A percentile compares a stretch with the other conserved stretches of the same genome.
These are phyloP conservation scores for Paraurostyla sp. DNA, from an alignment of 73 alveolate genomes.

Conservation along the genomic window DNA sequence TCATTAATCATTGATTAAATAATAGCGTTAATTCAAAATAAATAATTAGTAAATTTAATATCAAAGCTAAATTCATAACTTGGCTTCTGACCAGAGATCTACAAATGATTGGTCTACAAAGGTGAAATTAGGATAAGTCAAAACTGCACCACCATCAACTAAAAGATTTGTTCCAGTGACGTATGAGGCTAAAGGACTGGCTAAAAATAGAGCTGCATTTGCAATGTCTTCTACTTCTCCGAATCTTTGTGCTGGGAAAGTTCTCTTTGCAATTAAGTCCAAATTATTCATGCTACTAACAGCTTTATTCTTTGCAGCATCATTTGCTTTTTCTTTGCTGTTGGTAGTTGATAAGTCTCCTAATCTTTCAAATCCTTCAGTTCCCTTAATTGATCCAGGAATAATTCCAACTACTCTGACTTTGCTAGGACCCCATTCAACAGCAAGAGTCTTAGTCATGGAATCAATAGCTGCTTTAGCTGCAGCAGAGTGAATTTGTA, in stretches of 20 bases:
- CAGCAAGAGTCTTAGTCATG: conserved; percentile 87
- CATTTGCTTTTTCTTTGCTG: conserved; percentile 70
- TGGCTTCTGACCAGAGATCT: conserved; percentile 62
- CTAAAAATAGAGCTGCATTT: conserved; percentile 82
- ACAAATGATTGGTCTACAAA: conserved; percentile 12
- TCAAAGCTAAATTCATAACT: conserved; percentile 33
- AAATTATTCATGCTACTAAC: conserved; percentile 24
- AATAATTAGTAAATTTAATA: background rate
- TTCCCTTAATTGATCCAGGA: conserved; percentile 91
- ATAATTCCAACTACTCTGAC: conserved; percentile 89
- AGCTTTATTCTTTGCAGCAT: conserved; percentile 42
- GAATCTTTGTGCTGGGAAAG: conserved; percentile 69
- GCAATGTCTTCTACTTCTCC: conserved; percentile 84
- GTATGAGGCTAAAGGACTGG: conserved; percentile 82
- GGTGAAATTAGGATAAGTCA: conserved; percentile 83
- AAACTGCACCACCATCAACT: conserved; percentile 89
- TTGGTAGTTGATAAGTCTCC: conserved; percentile 58
- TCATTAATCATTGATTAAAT: background rate
- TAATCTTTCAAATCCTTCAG: conserved; percentile 90
- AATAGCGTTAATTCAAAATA: background rate
- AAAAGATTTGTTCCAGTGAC: conserved; percentile 84
- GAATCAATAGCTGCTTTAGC: conserved; percentile 94
- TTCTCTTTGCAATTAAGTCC: background rate
- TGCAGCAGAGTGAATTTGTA: conserved; percentile 88
- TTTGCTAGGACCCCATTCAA: conserved; percentile 90